Conservation (phyloP, 202 grass and related monocot genomes). For the Sporobolus alterniflorus region DNA sequence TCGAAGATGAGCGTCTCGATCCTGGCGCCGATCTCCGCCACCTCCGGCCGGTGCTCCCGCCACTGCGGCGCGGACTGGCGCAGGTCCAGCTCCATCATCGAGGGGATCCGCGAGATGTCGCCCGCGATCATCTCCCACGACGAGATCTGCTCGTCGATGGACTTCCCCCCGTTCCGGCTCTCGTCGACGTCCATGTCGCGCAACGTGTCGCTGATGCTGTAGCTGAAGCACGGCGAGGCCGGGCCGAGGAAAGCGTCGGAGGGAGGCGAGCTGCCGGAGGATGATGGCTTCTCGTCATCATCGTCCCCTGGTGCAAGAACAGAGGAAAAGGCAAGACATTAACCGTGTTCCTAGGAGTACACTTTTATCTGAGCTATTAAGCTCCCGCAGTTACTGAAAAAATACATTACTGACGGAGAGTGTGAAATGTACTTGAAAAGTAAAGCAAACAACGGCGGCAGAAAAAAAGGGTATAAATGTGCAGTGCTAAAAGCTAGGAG, state of each 20-base stretch:
- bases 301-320: slow-evolving; percentile 54
- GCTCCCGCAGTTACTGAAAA: background rate
- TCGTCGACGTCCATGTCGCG: slow-evolving; percentile 41
- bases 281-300: slow-evolving; percentile 69
- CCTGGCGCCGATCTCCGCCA: slow-evolving; percentile 53
- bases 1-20: slow-evolving; percentile 96
- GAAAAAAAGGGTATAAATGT: too few relatives aligned
- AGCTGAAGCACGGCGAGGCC: slow-evolving; percentile 47
- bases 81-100: slow-evolving; percentile 68
- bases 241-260: slow-evolving; percentile 29
- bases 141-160: slow-evolving; percentile 53
- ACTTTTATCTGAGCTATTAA: background rate
- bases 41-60: slow-evolving; percentile 48
- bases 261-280: slow-evolving; percentile 51
- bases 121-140: slow-evolving; percentile 74
- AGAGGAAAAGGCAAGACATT: background rate
- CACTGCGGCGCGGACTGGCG: slow-evolving; percentile 54
- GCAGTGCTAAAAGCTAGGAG: too few relatives aligned
- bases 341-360: background rate
- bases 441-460: too few relatives aligned
- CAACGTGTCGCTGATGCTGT: slow-evolving; percentile 28
- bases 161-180: background rate
- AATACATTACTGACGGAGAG: too few relatives aligned
- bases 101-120: slow-evolving; percentile 61
- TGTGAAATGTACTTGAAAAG: too few relatives aligned